These are phyloP conservation scores for Neonectria hederae DNA, from an alignment of 2,329 filamentous ascomycete genomes.

Conservation along the genomic window DNA sequence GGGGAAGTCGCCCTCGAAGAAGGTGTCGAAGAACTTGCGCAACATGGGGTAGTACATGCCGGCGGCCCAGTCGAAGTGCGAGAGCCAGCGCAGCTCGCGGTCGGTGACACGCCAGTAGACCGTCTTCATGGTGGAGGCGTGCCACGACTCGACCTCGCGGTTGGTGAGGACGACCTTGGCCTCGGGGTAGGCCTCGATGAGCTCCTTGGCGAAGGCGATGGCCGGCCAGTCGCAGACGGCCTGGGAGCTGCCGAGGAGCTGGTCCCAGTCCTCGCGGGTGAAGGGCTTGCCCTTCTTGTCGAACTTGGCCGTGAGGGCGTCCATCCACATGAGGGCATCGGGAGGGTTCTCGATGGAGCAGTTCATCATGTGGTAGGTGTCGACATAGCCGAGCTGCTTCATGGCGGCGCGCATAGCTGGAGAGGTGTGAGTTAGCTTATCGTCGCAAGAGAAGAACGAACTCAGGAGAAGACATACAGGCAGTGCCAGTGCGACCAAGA, in stretches of 20 bases:
- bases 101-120: constrained; percentile 74
- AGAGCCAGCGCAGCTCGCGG: constrained; percentile 58
- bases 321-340: constrained; percentile 75
- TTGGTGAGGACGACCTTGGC: constrained; percentile 76
- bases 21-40: constrained; percentile 73
- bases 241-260: constrained; percentile 72
- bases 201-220: constrained; percentile 73
- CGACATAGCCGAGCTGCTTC: constrained; percentile 71
- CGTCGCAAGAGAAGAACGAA: not conserved
- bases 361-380: constrained; percentile 80
- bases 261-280: constrained; percentile 74
- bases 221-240: constrained; percentile 76
- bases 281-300: constrained; percentile 55
- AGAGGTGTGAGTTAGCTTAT: not conserved
- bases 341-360: constrained; percentile 67
- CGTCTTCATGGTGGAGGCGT: constrained; percentile 70
- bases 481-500: constrained; percentile 75
- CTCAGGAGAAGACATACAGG: constrained; percentile 65
- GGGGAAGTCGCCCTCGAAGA: constrained; percentile 74
- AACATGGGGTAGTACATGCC: constrained; percentile 77
- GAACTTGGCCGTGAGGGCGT: constrained; percentile 68
- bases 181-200: constrained; percentile 76
- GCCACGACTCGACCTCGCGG: constrained; percentile 72
- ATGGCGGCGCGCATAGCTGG: constrained; percentile 71
- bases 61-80: constrained; percentile 66